These are phyloP conservation scores for Xylaria sp. DNA, from an alignment of 2,329 filamentous ascomycete genomes.

Conservation along the genomic window DNA sequence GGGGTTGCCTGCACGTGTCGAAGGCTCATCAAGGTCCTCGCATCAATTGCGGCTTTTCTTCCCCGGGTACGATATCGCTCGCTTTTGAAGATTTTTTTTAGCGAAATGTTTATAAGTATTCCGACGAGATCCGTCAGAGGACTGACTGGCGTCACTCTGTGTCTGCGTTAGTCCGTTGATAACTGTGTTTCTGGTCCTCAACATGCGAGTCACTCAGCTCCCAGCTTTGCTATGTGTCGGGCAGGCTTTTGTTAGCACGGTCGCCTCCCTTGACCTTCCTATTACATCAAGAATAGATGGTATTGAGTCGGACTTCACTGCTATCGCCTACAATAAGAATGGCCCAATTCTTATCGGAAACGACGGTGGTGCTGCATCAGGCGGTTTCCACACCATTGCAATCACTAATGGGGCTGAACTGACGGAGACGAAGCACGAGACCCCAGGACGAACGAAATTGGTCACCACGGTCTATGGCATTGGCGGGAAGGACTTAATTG, in stretches of 20 bases:
- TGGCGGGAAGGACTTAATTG: slow-evolving; percentile 44
- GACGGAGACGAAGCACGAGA: slow-evolving; percentile 40
- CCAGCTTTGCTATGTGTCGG: not conserved
- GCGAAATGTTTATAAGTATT: not conserved
- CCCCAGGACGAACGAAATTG: slow-evolving; percentile 53
- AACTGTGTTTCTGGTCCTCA: not conserved
- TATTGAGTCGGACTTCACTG: slow-evolving; percentile 50
- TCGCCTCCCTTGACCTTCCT: slow-evolving; percentile 29
- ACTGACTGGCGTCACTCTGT: not conserved
- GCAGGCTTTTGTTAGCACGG: not conserved
- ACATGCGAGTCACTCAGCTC: not conserved
- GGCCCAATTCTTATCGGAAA: slow-evolving; percentile 51
- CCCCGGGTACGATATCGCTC: not conserved
- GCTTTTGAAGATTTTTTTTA: not conserved
- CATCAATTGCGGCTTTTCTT: not conserved
- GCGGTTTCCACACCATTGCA: slow-evolving; percentile 49
- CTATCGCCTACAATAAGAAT: slow-evolving; percentile 46
- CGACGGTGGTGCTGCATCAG: slow-evolving; percentile 50
- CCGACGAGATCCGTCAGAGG: not conserved
- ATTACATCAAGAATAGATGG: slow-evolving; percentile 40
- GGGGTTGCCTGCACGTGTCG: slow-evolving; percentile 1
- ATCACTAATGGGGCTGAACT: slow-evolving; percentile 42
- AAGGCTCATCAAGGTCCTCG: not conserved
- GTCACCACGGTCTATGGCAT: slow-evolving; percentile 48
- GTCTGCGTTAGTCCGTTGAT: too few species aligned